These are phyloP conservation scores for Cordia subcordata DNA, from an alignment of 257 asterid genomes.

Conservation along the genomic window DNA sequence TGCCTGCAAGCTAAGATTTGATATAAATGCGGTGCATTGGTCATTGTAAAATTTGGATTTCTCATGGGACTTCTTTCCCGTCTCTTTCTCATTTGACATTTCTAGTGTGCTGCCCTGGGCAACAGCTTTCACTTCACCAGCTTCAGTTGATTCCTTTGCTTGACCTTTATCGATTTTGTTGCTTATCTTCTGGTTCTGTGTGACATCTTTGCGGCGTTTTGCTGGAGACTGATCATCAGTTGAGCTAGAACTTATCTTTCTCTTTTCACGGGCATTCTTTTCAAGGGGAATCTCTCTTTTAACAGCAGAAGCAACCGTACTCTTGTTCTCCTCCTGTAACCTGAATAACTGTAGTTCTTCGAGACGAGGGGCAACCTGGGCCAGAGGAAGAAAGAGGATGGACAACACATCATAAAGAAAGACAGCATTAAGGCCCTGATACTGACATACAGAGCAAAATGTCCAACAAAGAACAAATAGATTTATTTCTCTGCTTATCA, in stretches of 20 bases:
- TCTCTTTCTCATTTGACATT: slow-evolving; percentile 36
- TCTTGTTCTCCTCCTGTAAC: slow-evolving; percentile 69
- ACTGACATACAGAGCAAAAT: not conserved
- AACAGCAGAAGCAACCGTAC: slow-evolving; percentile 30
- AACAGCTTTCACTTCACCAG: slow-evolving; percentile 31
- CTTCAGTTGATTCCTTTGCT: slow-evolving; percentile 30
- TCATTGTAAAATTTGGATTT: slow-evolving; percentile 53
- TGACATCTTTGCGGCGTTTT: slow-evolving; percentile 60
- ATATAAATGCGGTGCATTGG: slow-evolving; percentile 84
- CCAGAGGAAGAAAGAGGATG: not conserved
- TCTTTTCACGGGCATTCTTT: slow-evolving; percentile 63
- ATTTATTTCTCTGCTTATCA: too few species aligned
- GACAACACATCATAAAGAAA: not conserved
- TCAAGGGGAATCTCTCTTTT: slow-evolving; percentile 42
- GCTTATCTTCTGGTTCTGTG: slow-evolving; percentile 33
- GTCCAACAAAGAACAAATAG: not conserved
- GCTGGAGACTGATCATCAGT: slow-evolving; percentile 49
- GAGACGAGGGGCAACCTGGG: slow-evolving; percentile 91
- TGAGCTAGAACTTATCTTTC: slow-evolving; percentile 50
- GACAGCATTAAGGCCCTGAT: not conserved
- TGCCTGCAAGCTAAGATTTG: slow-evolving; percentile 69
- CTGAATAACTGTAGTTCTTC: slow-evolving; percentile 77
- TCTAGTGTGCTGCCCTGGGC: slow-evolving; percentile 26
- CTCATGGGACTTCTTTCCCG: slow-evolving; percentile 32
- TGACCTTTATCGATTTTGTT: slow-evolving; percentile 34